Evolutionary conservation across 2,329 filamentous ascomycete genomes (phyloP), one percentile per base, ranked within the genome.

Genomic region (Elsinoe fawcettii): DNA sequence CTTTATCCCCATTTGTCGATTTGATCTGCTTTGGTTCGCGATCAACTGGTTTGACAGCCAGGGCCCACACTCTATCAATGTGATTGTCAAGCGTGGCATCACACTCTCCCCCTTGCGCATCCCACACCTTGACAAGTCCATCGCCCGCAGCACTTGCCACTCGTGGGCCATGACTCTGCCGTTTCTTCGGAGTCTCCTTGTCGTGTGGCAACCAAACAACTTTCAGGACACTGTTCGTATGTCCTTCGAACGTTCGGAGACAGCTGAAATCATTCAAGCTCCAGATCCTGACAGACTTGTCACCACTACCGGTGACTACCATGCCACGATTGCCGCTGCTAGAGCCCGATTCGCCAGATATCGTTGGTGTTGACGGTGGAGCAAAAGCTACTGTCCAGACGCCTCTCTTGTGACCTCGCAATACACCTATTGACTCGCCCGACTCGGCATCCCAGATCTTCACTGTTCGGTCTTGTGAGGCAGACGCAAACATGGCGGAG

Each of bases 251-350:
- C 0, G 93, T 97, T 58, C 92, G 80, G 46, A 99, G 76, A 71
- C 93, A 99, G 63, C 84, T 89, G 73, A 96, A 99, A 71, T 96
- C 91, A 1, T 86, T 81, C 60, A 99, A 76, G 69, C 83, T 96
- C 95, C 95, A 99, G 8, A 99, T 80, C 70, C 95, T 95, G 66
- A 97, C 82, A 0, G 90, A 97, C 74, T 96, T 96, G 72, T 99
- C 93, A 66, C 92, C 93, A 64, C 89, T 95, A 34, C 90, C 93
- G 0, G 93, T 97, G 25, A 95, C 80, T 11, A 96, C 77, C 46
- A 96, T 79, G 2, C 92, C 92, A 68, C 89, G 89, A 56, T 83
- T 86, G 23, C 75, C 77, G 53, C 87, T 87, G 9, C 87, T 82
- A 7, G 63, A 66, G 18, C 67, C 67, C 27, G 84, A 79, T 1